Conservation (phyloP, 495 filamentous ascomycete species). For the Jackrogersella minutella region DNA sequence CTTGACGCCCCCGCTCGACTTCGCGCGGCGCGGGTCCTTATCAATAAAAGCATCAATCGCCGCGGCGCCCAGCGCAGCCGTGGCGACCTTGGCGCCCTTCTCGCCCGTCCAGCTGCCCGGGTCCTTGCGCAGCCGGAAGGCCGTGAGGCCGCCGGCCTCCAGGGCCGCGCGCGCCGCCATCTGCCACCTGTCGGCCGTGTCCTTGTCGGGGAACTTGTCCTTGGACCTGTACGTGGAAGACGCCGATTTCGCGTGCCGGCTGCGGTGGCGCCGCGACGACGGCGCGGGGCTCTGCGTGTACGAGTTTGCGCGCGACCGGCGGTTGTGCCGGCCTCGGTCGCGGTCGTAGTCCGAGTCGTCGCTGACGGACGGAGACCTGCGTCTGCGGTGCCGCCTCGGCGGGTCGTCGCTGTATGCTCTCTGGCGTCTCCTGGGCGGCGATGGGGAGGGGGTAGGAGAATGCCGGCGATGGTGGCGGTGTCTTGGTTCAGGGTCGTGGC, state of each 20-base stretch:
- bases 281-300: constrained; percentile 32
- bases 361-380: constrained; percentile 23
- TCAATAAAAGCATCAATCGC: constrained; percentile 49
- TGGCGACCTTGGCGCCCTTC: constrained; percentile 52
- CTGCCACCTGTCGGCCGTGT: constrained; percentile 37
- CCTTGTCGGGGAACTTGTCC: neutral
- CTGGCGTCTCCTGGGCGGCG: constrained; percentile 32
- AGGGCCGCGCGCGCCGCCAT: constrained; percentile 51
- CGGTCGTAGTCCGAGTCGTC: constrained; percentile 29
- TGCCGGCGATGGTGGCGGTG: constrained; percentile 28
- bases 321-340: constrained; percentile 33
- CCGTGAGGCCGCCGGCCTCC: constrained; percentile 51
- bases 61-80: constrained; percentile 53
- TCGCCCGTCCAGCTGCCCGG: constrained; percentile 51
- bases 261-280: constrained; percentile 10
- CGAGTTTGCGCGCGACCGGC: constrained; percentile 31
- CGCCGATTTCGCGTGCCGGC: constrained; percentile 21
- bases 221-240: constrained; percentile 8
- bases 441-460: constrained; percentile 39
- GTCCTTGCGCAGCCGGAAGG: constrained; percentile 47
- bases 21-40: constrained; percentile 38
- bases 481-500: constrained; percentile 12
- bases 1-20: constrained; percentile 39
- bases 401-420: constrained; percentile 36
- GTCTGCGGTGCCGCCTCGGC: constrained; percentile 23